Evolutionary conservation across 345 rosid genomes (phyloP).

Genomic region (Euclidium syriacum): DNA sequence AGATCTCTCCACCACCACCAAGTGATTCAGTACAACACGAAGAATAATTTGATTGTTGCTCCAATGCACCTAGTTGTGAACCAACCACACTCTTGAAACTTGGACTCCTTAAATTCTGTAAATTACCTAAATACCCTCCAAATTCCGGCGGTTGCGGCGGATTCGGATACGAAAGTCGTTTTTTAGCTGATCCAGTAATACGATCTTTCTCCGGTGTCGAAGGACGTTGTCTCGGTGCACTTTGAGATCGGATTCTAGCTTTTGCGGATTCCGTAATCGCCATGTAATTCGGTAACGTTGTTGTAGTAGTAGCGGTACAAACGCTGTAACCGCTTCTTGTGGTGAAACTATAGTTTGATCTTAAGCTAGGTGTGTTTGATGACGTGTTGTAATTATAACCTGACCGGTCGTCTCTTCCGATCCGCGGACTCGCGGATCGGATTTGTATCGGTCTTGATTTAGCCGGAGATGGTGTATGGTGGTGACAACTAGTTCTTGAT

Average conservation of each 20-base stretch:
- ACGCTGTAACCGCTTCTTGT: constrained; percentile 35
- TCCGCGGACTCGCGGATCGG: constrained; percentile 66
- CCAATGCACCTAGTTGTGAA: constrained; percentile 52
- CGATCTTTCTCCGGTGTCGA: constrained; percentile 72
- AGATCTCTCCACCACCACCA: constrained; percentile 52
- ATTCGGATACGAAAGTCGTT: constrained; percentile 56
- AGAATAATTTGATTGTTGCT: constrained; percentile 69
- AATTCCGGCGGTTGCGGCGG: constrained; percentile 34
- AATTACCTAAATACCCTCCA: constrained; percentile 11
- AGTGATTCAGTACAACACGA: constrained; percentile 71
- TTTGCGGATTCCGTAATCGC: constrained; percentile 76
- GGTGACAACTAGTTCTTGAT: constrained; percentile 43
- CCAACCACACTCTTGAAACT: constrained; percentile 58
- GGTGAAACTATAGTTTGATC: constrained; percentile 53
- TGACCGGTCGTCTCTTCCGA: constrained; percentile 36
- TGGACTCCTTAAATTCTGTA: constrained; percentile 56
- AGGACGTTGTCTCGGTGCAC: constrained; percentile 73
- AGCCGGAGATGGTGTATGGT: constrained; percentile 70
- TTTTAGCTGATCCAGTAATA: constrained; percentile 41
- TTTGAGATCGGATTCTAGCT: constrained; percentile 70
- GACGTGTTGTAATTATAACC: constrained; percentile 32
- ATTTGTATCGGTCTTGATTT: constrained; percentile 58
- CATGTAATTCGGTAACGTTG: constrained; percentile 76
- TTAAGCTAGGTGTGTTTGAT: constrained; percentile 75
- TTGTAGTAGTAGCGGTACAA: constrained; percentile 16